A percentile compares a stretch with the other conserved stretches of the same genome.
Conservation (phyloP, 495 filamentous ascomycete genomes). For the Aspergillus biplanus region DNA sequence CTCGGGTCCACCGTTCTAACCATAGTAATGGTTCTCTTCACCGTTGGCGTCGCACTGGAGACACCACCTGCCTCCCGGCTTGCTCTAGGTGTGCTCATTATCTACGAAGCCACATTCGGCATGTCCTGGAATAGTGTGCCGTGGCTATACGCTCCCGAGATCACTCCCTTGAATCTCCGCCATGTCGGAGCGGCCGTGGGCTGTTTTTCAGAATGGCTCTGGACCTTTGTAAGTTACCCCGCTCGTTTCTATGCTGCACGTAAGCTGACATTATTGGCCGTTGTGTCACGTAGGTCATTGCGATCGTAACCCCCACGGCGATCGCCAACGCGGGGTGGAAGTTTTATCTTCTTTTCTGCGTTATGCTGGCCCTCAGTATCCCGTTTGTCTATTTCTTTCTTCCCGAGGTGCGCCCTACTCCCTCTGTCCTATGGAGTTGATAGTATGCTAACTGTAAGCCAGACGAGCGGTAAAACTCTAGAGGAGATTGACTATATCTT, state of each 20-base stretch:
- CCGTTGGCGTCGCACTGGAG: slow-evolving; percentile 4
- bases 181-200: slow-evolving; percentile 19
- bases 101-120: slow-evolving; percentile 18
- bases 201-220: slow-evolving; percentile 20
- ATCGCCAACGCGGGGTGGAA: slow-evolving; percentile 18
- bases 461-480: slow-evolving; percentile 65
- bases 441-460: background rate
- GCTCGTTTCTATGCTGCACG: background rate
- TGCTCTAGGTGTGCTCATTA: slow-evolving; percentile 11
- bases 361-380: slow-evolving; percentile 14
- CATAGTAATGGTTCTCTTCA: slow-evolving; percentile 15
- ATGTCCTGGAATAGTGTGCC: slow-evolving; percentile 19
- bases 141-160: slow-evolving; percentile 23
- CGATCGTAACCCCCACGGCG: slow-evolving; percentile 14
- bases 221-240: slow-evolving; percentile 13
- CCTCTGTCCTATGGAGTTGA: too few species aligned
- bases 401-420: too few species aligned
- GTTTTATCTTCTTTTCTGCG: slow-evolving; percentile 15
- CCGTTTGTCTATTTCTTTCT: slow-evolving; percentile 55
- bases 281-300: slow-evolving; percentile 4
- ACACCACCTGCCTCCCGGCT: slow-evolving; percentile 4
- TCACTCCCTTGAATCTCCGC: slow-evolving; percentile 22
- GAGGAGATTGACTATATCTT: slow-evolving; percentile 56
- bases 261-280: background rate
- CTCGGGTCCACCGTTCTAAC: slow-evolving; percentile 19